Percentiles rank a stretch among this genome's conserved stretches.
Conservation (phyloP, 306 rosid genomes). For the Ochetophila trinervis region DNA sequence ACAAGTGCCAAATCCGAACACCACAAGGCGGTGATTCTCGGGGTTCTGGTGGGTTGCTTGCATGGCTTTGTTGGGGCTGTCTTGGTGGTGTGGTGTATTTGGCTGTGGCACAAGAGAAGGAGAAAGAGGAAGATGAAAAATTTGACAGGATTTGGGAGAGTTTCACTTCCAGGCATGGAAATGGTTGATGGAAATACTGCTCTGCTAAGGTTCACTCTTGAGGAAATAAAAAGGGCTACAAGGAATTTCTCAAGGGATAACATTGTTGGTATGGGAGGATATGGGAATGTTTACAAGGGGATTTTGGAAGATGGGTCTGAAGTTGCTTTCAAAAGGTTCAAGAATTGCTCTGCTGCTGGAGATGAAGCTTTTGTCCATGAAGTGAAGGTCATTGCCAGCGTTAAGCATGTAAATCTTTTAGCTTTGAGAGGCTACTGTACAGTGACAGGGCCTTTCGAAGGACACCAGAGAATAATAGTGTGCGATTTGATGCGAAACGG, state of each 20-base stretch:
- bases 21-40: slow-evolving; percentile 1
- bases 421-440: slow-evolving; percentile 26
- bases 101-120: slow-evolving; percentile 16
- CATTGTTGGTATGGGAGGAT: slow-evolving; percentile 24
- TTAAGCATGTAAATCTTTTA: slow-evolving; percentile 31
- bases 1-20: neutral
- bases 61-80: slow-evolving; percentile 14
- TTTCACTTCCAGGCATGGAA: neutral
- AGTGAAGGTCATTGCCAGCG: slow-evolving; percentile 29
- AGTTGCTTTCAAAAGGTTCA: slow-evolving; percentile 36
- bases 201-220: slow-evolving; percentile 14
- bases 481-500: slow-evolving; percentile 26
- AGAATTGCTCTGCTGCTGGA: slow-evolving; percentile 25
- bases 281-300: slow-evolving; percentile 34
- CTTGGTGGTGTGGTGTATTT: slow-evolving; percentile 14
- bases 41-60: slow-evolving; percentile 8
- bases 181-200: slow-evolving; percentile 2
- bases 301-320: slow-evolving; percentile 25
- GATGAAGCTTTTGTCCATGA: slow-evolving; percentile 25
- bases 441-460: slow-evolving; percentile 13
- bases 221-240: slow-evolving; percentile 23
- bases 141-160: neutral
- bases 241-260: slow-evolving; percentile 28
- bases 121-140: slow-evolving; percentile 3
- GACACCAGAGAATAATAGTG: slow-evolving; percentile 26